These are phyloP conservation scores for Nidularia pulvinata DNA, from an alignment of 768 basidiomycete species.

Conservation along the genomic window DNA sequence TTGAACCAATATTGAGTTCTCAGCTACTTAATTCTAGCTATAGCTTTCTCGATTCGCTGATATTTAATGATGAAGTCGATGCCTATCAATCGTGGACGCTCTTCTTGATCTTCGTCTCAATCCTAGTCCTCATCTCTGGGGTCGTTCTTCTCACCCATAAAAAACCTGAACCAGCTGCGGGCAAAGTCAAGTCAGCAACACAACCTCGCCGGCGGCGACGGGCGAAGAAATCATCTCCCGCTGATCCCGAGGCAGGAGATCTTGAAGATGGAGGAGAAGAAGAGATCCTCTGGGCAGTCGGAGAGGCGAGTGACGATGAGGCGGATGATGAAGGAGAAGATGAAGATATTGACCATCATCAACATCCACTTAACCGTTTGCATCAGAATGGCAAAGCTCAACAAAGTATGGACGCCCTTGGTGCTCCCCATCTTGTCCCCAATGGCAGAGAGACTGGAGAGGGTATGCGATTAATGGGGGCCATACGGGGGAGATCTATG, in stretches of 20 bases:
- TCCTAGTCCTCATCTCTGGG: conserved; percentile 83
- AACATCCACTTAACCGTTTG: conserved; percentile 29
- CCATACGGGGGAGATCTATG: too few relatives aligned
- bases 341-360: conserved; percentile 41
- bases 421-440: too few relatives aligned
- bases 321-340: conserved; percentile 34
- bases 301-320: conserved; percentile 72
- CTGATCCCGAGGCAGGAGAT: conserved; percentile 28
- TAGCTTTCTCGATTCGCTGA: conserved; percentile 50
- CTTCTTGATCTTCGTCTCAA: conserved; percentile 86
- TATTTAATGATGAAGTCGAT: conserved; percentile 85
- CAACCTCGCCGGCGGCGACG: conserved; percentile 18
- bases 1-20: neutral
- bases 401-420: too few relatives aligned
- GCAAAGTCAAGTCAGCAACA: conserved; percentile 27
- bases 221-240: conserved; percentile 12
- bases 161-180: conserved; percentile 64
- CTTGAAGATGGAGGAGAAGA: conserved; percentile 34
- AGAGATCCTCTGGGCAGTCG: conserved; percentile 68
- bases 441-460: too few relatives aligned
- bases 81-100: conserved; percentile 90
- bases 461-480: too few relatives aligned
- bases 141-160: conserved; percentile 95
- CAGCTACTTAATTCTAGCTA: conserved; percentile 5
- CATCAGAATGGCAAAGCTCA: neutral